Base-by-base conservation (phyloP, 305 asterid genomes). In the Fraxinus paxiana region DNA sequence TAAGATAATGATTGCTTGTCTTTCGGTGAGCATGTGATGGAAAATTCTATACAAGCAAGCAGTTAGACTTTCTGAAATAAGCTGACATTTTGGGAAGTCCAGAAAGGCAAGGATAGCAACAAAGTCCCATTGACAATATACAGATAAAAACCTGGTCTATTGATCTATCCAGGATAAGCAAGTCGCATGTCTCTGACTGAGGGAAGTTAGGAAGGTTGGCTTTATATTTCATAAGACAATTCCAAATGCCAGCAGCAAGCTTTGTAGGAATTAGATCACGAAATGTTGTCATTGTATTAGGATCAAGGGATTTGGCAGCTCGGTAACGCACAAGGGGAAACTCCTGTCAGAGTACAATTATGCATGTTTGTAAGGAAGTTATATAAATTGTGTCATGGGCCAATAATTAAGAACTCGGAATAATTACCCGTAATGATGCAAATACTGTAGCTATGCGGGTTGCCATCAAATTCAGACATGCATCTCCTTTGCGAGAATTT, bases 201-300 rank as follows among this genome's bases (percentile, higher is more conserved):
- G 99, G 99, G 79, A 86, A 96, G 86, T 92, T 90, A 26, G 97
- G 92, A 67, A 96, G 89, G 82, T 80, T 90, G 73, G 97, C 70
- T 89, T 94, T 96, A 87, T 96, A 93, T 86, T 94, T 96, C 92
- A 87, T 88, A 75, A 96, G 94, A 88, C 89, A 85, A 84, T 96
- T 94, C 98, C 98, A 96, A 83, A 94, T 90, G 79, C 77, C 92
- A 87, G 99, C 98, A 84, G 99, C 99, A 85, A 96, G 97, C 87
- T 96, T 96, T 65, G 98, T 96, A 48, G 98, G 97, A 84, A 96
- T 91, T 83, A 96, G 89, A 90, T 96, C 99, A 74, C 98, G 93
- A 80, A 92, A 92, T 24, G 99, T 96, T 73, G 97, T 93, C 98
- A 94, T 90, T 77, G 99, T 94, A 9, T 87, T 90, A 76, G 96